Evolutionary conservation across 257 asterid species (phyloP), one percentile per base, ranked within the genome.

Genomic region (Gynochthodes officinalis): DNA sequence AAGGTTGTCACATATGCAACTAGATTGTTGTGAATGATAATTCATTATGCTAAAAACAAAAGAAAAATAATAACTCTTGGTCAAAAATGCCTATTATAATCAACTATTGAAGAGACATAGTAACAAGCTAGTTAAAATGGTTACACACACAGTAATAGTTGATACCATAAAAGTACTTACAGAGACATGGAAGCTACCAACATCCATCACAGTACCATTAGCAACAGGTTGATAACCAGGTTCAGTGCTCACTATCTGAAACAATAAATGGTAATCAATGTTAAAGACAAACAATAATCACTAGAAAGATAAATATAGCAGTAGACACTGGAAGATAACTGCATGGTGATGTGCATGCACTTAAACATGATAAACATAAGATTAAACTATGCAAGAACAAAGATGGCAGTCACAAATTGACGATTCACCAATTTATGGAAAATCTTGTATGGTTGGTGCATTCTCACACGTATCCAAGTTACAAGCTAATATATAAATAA

Each of bases 191-290:
- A 83, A 86, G 85, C 82, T 79, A 73, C 92, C 87, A 70, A 84
- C 84, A 63, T 86, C 95, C 74, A 75, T 81, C 62, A 94, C 82
- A 78, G 86, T 76, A 76, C 99, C 99, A 79, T 82, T 88, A 76
- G 95, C 86, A 74, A 94, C 84, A 75, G 89, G 92, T 67, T 80
- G 78, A 78, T 81, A 79, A 73, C 82, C 89, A 78, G 90, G 86
- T 76, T 85, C 97, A 62, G 90, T 79, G 87, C 99, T 94, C 84
- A 94, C 78, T 74, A 89, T 84, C 99, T 94, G 90, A 69, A 75
- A 83, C 69, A 79, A 69, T 40, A 71, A 33, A 49, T 14, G 58
- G 43, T 60, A 27, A 57, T 49, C 39, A 27, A 8, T 10, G 14
- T 68, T 14, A 50, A 39, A 67, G 53, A 46, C 23, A 33, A 40